Evolutionary conservation across 805 yeast genomes (phyloP).

Genomic region (Suhomyces sp.): DNA sequence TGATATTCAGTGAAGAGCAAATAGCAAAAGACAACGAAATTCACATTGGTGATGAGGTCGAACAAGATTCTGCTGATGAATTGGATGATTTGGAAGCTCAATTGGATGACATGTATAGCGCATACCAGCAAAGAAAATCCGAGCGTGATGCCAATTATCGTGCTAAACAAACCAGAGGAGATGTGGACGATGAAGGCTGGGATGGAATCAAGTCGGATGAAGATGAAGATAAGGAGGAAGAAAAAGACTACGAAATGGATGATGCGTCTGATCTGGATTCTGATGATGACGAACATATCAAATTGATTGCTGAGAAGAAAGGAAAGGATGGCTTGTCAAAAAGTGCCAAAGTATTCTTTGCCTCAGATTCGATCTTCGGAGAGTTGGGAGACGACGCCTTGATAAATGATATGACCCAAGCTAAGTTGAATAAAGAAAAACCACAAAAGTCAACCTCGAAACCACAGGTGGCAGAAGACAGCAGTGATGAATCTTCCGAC

Average conservation of each 20-base stretch:
- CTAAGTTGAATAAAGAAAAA: constrained; percentile 6
- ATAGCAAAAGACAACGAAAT: constrained; percentile 55
- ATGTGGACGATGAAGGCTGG: constrained; percentile 74
- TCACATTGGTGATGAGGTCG: constrained; percentile 41
- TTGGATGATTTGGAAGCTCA: constrained; percentile 73
- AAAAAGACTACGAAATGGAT: constrained; percentile 45
- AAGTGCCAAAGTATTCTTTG: constrained; percentile 38
- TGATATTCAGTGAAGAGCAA: constrained; percentile 59
- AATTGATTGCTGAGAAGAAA: constrained; percentile 50
- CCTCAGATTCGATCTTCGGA: constrained; percentile 38
- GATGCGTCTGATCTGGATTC: constrained; percentile 45
- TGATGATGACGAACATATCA: constrained; percentile 72
- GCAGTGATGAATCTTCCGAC: constrained; percentile 42
- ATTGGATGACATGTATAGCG: constrained; percentile 75
- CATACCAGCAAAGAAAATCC: constrained; percentile 62
- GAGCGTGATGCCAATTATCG: constrained; percentile 67
- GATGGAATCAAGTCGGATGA: constrained; percentile 61
- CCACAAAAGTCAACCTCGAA: constrained; percentile 15
- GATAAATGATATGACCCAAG: constrained; percentile 35
- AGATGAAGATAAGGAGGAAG: constrained; percentile 33
- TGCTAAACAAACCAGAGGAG: constrained; percentile 73
- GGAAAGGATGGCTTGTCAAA: constrained; percentile 32
- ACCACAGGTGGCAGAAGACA: constrained; percentile 3
- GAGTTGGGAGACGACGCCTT: constrained; percentile 49
- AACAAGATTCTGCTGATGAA: constrained; percentile 46